Evolutionary conservation across 441 rosid species (phyloP), one percentile per base, ranked within the genome.

Genomic region (Jatropha multifida): DNA sequence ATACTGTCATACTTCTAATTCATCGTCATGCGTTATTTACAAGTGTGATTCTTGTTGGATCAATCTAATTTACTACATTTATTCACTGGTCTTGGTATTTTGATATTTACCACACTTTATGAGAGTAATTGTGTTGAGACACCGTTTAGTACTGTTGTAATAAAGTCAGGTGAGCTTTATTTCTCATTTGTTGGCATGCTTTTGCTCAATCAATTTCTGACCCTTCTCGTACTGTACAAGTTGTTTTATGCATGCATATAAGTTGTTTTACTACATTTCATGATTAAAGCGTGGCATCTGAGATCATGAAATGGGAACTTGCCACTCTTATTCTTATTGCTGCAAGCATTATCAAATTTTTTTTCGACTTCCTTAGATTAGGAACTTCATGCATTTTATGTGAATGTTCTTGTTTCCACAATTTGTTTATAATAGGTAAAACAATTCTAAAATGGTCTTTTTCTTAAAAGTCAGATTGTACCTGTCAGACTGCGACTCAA

Each of bases 401-500:
- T 38, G 27, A 72, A 38, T 65, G 26, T 37, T 9, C 75, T 69
- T 58, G 44, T 41, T 74, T 49, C 17, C 0, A 37, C 41, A 3
- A 6, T 63, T 9, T 55, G 18, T 20, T 14, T 65, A 46, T 62
- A 62, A 42, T 44, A 18, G 18, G 14, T 68, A 44, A 54, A 27
- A 18, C 46, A 11, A 2, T 18, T 55, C 62, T 62, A 37, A 56
- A 65, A 42, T 62, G 37, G 58, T 65, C 17, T 72, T 38, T 13
- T 64, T 44, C 26, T 77, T 64, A 69, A 17, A 58, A 58, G 20
- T 27, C 88, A 92, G 95, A 80, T 92, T 83, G 83, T 85, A 77
- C 97, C 98, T 69, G 81, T 86, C 54, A 84, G 88, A 79, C 63
- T 92, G 76, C 84, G 73, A 80, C 69, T 93, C 27, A 95, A 84